Base-by-base conservation (phyloP, 495 filamentous ascomycete genomes). In the Geopyxis carbonaria region DNA sequence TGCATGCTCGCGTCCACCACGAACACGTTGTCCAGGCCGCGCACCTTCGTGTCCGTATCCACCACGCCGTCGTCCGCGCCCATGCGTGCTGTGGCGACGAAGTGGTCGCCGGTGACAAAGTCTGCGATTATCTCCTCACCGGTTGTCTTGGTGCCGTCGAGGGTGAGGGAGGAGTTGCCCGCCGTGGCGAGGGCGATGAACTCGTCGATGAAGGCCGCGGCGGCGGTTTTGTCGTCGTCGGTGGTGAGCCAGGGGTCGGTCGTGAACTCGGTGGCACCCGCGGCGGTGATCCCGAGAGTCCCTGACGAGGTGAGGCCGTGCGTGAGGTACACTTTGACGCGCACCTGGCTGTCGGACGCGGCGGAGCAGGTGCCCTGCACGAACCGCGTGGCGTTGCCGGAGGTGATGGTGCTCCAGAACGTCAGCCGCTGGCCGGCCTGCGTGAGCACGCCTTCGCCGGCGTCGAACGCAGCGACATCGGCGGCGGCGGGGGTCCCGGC, bases 241-340 rank as follows among this genome's bases (percentile, higher is more conserved):
- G 53, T 57, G 38, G 39, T 48, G 21, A 57, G 34, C 45, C 45
- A 51, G 15, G 56, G 56, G 11, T 50, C 23, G 13, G 43, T 51
- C n/a, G 40, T 52, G 28, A 50, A 42, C 38, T 47, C 38, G 0
- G 56, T 59, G 14, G 38, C 28, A 11, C 56, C 54, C n/a, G 45
- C 40, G 14, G 46, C 32, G 8, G 40, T 57, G 33, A 59, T 59
- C 15, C 54, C 56, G 9, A 59, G 44, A 13, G 40, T 42, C 13
- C 56, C 56, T 16, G 34, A 22, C 5, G 62, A 65, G 16, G 59
- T 61, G 15, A 55, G 43, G 40, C 61, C 61, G 47, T 65, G 62
- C 11, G 62, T 64, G 45, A 66, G 50, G 43, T 64, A 64, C 16
- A 58, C 37, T 22, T 53, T 61, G 40, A 61, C 57, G 35, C 41